These are phyloP conservation scores for Saussurea involucrata DNA, from an alignment of 129 eudicot genomes.

Conservation along the genomic window DNA sequence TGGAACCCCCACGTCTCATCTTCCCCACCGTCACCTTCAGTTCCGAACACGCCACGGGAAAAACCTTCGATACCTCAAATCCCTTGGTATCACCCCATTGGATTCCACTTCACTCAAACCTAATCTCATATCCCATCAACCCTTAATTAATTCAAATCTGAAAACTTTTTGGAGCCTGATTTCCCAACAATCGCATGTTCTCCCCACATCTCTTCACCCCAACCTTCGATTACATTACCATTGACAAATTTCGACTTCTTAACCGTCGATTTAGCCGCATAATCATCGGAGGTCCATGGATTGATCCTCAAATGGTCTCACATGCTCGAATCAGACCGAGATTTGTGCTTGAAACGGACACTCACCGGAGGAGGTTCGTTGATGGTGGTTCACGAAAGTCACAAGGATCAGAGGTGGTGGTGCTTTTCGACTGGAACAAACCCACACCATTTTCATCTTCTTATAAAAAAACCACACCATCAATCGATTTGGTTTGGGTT, in stretches of 20 bases:
- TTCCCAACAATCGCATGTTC: too few relatives aligned
- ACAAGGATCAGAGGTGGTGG: too few relatives aligned
- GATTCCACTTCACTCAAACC: conserved; percentile 25
- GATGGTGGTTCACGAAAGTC: too few relatives aligned
- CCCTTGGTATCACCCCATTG: conserved; percentile 40
- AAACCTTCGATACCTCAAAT: conserved; percentile 48
- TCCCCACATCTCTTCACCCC: conserved; percentile 38
- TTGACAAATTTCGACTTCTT: conserved; percentile 40
- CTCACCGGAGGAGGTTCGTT: background rate
- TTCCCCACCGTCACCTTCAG: conserved; percentile 29
- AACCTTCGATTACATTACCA: conserved; percentile 9
- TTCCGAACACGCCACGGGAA: conserved; percentile 39
- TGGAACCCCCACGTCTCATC: background rate
- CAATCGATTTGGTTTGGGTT: too few relatives aligned
- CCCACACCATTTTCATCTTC: too few relatives aligned
- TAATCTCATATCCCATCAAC: conserved; percentile 43
- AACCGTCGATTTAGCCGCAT: conserved; percentile 34
- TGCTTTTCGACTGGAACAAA: too few relatives aligned
- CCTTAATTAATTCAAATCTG: conserved; percentile 44
- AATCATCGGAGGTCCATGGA: conserved; percentile 24
- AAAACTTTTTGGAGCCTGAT: conserved; percentile 41
- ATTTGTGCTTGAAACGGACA: conserved; percentile 41
- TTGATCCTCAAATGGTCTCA: conserved; percentile 41
- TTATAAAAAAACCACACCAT: too few relatives aligned
- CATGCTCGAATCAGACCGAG: conserved; percentile 40